Evolutionary conservation across 352 stramenopile species (phyloP).

Genomic region (Lagenidium giganteum): DNA sequence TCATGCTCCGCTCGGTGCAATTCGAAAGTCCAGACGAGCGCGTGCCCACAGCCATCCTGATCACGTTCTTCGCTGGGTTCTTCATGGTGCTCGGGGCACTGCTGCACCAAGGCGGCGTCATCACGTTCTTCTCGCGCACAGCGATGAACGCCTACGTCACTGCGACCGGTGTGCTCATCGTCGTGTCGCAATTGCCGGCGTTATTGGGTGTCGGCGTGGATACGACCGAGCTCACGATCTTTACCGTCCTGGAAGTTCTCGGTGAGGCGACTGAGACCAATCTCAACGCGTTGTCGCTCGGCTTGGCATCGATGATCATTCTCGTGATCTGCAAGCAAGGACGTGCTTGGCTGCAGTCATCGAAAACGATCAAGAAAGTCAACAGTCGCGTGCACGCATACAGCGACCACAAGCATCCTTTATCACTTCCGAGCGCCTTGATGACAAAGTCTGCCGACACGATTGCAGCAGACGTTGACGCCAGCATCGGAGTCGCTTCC

Average conservation of each 20-base stretch:
- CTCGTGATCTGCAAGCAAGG: constrained; percentile 34
- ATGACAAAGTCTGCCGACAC: too few species aligned
- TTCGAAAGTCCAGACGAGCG: constrained; percentile 47
- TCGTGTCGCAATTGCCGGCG: constrained; percentile 52
- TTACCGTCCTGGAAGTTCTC: constrained; percentile 52
- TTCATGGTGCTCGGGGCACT: constrained; percentile 55
- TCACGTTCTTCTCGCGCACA: constrained; percentile 68
- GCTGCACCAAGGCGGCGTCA: constrained; percentile 50
- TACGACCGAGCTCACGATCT: constrained; percentile 38
- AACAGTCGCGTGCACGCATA: too few species aligned
- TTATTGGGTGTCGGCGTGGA: constrained; percentile 50
- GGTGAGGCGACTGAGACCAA: constrained; percentile 44
- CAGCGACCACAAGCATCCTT: too few species aligned
- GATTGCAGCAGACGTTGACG: too few species aligned
- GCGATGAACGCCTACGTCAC: constrained; percentile 75
- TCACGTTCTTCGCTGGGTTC: constrained; percentile 60
- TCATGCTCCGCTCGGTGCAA: constrained; percentile 44
- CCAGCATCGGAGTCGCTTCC: too few species aligned
- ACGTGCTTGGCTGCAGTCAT: constrained; percentile 24
- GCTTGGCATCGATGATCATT: constrained; percentile 39
- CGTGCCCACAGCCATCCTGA: constrained; percentile 54
- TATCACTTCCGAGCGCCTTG: too few species aligned
- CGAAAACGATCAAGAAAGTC: constrained; percentile 6
- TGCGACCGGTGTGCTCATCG: constrained; percentile 56
- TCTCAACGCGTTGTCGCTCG: constrained; percentile 39